Conservation (phyloP, 2,329 filamentous ascomycete genomes). For the Diplodia corticola region DNA sequence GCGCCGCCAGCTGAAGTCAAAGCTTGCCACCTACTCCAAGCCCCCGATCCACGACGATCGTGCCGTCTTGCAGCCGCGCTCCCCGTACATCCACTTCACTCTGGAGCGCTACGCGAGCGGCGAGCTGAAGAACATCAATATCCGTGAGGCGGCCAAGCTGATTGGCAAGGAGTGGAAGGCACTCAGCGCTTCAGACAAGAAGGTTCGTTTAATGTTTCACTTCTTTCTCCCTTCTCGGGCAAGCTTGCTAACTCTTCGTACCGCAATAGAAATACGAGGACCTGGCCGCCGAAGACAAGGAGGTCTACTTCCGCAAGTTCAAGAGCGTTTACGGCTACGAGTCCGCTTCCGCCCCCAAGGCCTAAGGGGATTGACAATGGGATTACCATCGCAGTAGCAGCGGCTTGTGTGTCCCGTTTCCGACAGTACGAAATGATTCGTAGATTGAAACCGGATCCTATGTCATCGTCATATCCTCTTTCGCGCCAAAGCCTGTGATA, state of each 20-base stretch:
- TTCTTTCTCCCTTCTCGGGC: background rate
- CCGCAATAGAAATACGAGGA: constrained; percentile 35
- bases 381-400: background rate
- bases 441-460: background rate
- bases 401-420: background rate
- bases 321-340: constrained; percentile 33
- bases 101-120: constrained; percentile 48
- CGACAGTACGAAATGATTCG: background rate
- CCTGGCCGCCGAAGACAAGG: constrained; percentile 27
- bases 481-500: background rate
- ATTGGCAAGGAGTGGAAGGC: constrained; percentile 51
- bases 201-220: constrained; percentile 39
- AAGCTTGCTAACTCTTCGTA: constrained; percentile 28
- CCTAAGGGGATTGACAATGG: background rate
- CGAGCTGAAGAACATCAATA: constrained; percentile 52
- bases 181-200: constrained; percentile 48
- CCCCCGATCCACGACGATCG: constrained; percentile 56
- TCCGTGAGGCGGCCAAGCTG: constrained; percentile 44
- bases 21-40: background rate
- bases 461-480: background rate
- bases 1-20: constrained; percentile 42
- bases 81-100: constrained; percentile 48
- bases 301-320: constrained; percentile 34
- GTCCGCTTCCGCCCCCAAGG: background rate
- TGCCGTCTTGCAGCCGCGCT: constrained; percentile 45